Evolutionary conservation across 1,284 basidiomycete genomes (phyloP).

Genomic region (Sphagnurus paluster): DNA sequence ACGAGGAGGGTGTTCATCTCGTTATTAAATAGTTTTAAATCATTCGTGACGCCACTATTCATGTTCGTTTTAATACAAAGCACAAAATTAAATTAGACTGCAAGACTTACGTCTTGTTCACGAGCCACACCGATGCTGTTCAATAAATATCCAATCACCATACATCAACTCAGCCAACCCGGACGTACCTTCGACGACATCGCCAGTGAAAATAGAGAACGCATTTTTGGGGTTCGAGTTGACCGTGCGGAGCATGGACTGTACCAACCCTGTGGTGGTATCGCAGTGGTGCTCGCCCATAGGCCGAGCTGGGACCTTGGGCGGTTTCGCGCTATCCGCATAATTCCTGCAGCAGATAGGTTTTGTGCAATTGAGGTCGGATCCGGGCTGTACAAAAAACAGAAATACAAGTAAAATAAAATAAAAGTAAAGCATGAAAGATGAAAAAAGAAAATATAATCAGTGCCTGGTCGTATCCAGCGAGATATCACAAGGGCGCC

Average conservation of each 20-base stretch:
- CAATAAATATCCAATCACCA: not conserved
- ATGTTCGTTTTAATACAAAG: not conserved
- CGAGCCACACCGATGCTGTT: slow-evolving; percentile 46
- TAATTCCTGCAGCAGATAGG: slow-evolving; percentile 59
- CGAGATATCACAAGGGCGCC: too few species aligned
- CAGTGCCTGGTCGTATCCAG: too few species aligned
- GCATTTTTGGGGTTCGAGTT: slow-evolving; percentile 37
- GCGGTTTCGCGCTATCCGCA: slow-evolving; percentile 36
- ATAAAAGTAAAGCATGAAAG: too few species aligned
- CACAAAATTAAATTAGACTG: not conserved
- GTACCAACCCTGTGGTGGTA: slow-evolving; percentile 43
- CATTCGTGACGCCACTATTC: slow-evolving; percentile 39
- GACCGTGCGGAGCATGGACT: slow-evolving; percentile 52
- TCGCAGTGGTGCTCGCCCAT: slow-evolving; percentile 52
- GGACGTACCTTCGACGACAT: slow-evolving; percentile 55
- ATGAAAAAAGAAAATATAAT: too few species aligned
- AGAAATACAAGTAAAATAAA: too few species aligned
- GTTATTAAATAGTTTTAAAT: slow-evolving; percentile 43
- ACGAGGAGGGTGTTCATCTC: slow-evolving; percentile 41
- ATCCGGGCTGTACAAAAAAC: slow-evolving; percentile 35
- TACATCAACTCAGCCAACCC: not conserved
- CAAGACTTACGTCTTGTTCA: slow-evolving; percentile 38
- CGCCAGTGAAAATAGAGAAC: slow-evolving; percentile 62
- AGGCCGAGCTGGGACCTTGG: slow-evolving; percentile 44
- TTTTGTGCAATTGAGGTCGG: slow-evolving; percentile 57